Base-by-base conservation (phyloP, 2,329 filamentous ascomycete species). In the Claviceps africana region DNA sequence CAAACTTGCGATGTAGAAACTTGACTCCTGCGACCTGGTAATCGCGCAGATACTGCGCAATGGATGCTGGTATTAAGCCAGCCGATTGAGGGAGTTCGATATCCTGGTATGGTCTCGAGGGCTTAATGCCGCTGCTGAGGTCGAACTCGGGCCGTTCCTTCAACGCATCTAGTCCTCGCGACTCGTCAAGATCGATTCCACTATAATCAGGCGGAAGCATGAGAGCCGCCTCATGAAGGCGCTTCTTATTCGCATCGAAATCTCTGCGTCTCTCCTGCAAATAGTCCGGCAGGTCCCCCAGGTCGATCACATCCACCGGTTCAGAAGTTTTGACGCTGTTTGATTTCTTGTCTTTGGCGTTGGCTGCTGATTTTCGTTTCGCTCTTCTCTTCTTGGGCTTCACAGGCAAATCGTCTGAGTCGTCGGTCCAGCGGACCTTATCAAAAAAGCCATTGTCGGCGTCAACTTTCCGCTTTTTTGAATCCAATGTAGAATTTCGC, bases 21-120 rank as follows among this genome's bases (percentile, higher is more conserved):
- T 79, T 76, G 15, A 85, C 87, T 5, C 93, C 93, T 30, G 86
- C 78, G 1, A 97, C 75, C 65, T 98, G 93, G 61, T 98, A 98
- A 56, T 90, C 86, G 54, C 93, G 82, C 48, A 98, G 72, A 70
- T 93, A 96, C 63, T 93, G 90, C 0, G 91, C 90, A 51, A 97
- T 88, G 0, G 88, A 80, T 0, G 87, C 89, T 0, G 93, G 93
- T 40, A 98, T 89, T 3, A 89, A 63, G 0, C 90, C 91, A 0
- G 81, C 78, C 1, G 90, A 94, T 58, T 83, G 81, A 15, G 79
- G 77, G 25, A 97, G 73, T 46, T 79, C 72, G 47, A 95, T 83
- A 56, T 94, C 87, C 59, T 83, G 74, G 65, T 93, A 90, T 0
- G 75, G 72, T 15, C 83, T 77, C 35, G 79, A 84, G 0, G 86